Percentiles rank a stretch among this genome's conserved stretches.
These are phyloP conservation scores for Bipolaris zeicola DNA, from an alignment of 2,329 filamentous ascomycete genomes.

Conservation along the genomic window DNA sequence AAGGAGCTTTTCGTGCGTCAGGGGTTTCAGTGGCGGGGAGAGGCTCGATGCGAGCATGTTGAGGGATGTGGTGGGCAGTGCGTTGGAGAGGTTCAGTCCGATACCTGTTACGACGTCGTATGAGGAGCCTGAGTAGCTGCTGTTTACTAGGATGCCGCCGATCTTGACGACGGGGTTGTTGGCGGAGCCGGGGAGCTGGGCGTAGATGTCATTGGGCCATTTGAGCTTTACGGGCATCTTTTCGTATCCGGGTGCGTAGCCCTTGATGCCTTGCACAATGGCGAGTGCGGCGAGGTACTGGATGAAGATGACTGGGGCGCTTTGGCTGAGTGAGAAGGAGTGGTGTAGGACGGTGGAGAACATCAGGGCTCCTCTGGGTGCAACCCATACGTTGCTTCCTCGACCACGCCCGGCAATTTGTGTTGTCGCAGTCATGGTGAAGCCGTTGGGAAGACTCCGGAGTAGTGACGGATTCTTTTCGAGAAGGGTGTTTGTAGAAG, in stretches of 20 bases:
- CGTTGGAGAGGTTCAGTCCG: constrained; percentile 85
- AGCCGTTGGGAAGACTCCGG: constrained; percentile 77
- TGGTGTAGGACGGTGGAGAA: constrained; percentile 91
- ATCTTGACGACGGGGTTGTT: constrained; percentile 77
- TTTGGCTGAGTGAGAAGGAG: constrained; percentile 70
- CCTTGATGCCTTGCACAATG: constrained; percentile 79
- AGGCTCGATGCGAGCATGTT: constrained; percentile 66
- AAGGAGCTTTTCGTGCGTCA: constrained; percentile 79
- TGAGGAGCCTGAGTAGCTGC: constrained; percentile 73
- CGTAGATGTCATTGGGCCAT: constrained; percentile 92
- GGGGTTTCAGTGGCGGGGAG: constrained; percentile 54
- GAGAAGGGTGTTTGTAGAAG: constrained; percentile 89
- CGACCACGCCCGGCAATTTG: constrained; percentile 88
- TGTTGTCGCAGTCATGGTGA: constrained; percentile 83
- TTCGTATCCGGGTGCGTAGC: constrained; percentile 77
- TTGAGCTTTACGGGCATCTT: constrained; percentile 83
- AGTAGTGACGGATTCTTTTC: constrained; percentile 90
- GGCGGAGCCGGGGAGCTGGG: constrained; percentile 56
- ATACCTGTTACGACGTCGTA: constrained; percentile 85
- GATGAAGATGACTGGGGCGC: constrained; percentile 85
- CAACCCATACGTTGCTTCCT: constrained; percentile 93
- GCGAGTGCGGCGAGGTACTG: constrained; percentile 93
- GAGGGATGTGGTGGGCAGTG: constrained; percentile 84
- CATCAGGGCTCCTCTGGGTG: constrained; percentile 82
- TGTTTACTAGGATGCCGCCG: constrained; percentile 90